Base-by-base conservation (phyloP, 2,329 filamentous ascomycete species). In the Colletotrichum plurivorum region DNA sequence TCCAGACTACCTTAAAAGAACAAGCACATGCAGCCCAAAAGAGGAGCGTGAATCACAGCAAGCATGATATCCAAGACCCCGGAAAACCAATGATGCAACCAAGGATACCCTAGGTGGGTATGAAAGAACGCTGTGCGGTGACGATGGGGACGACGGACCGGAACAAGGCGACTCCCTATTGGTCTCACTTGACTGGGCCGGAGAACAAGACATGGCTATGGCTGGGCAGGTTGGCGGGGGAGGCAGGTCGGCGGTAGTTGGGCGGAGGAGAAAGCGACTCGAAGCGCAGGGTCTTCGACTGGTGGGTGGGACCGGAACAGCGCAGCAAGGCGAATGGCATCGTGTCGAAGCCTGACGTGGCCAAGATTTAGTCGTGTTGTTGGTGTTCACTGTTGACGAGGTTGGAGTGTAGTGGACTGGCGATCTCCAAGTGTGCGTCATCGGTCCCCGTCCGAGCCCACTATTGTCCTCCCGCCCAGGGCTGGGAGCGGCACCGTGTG, bases 351-450 rank as follows among this genome's bases (percentile, higher is more conserved):
- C 63, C 56, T 69, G 63, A 69, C 67, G 63, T 69, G 67, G 62
- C 62, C 67, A 61, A 67, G 66, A 22, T 63, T 68, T 58, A 64
- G 65, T 68, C 65, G 57, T 56, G 57, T 62, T 63, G 58, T 49
- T 49, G 39, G 49, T 58, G 60, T 58, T 18, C 22, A 25, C 22
- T 25, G 22, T 25, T 53, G 20, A 36, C 36, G 49, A 49, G 54
- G 41, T 48, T 9, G 36, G 48, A 51, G 39, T 15, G 49, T 36
- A 10, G 64, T 45, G 36, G 54, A 36, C 25, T 25, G 48, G 49
- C 39, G 45, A 67, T 52, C 13, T 52, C 59, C 25, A 60, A 60
- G 55, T 59, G 76, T 58, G 27, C 73, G 22, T 70, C 67, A 70
- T 70, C 45, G 62, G 48, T 41, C 31, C 46, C 57, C 27, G 51